Base-by-base conservation (phyloP, 495 filamentous ascomycete genomes). In the Annulohypoxylon moriforme region DNA sequence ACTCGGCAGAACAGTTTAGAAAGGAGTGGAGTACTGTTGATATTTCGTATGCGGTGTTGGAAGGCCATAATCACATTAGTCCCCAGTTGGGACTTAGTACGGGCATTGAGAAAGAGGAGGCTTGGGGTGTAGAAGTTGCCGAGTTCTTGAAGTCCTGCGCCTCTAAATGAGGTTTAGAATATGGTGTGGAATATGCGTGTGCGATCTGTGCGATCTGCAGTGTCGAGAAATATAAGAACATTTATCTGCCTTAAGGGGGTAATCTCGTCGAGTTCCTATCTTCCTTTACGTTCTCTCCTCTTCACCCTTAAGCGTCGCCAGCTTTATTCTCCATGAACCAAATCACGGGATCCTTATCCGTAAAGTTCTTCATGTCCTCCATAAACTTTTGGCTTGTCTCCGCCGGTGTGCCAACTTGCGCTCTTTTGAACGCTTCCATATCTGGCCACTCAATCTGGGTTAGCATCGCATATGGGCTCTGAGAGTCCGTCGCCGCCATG, bases 51-150 rank as follows among this genome's bases (percentile, higher is more conserved):
- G 64, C 75, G 31, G 60, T 71, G 40, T 70, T 83, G 9, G 67
- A 77, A 16, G 81, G 81, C 0, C 81, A 84, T 63, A 84, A 84
- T 61, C 82, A 84, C 66, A 80, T 84, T 18, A 82, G 78, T 62
- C 82, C 82, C 4, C 79, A 78, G 20, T 53, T 75, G 14, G 72
- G 68, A 1, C 57, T 84, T 2, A 62, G 77, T 40, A 82, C 78
- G 25, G 80, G 81, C 0, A 77, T 81, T 55, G 77, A 74, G 67
- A 70, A 71, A 24, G 82, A 80, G 24, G 82, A 84, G 69, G 75
- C 75, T 33, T 84, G 81, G 81, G 82, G 78, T 10, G 76, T 76
- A 55, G 71, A 77, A 38, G 71, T 82, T 9, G 79, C 72, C 5
- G 70, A 79, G 58, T 81, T 78, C 25, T 60, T 33, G 57, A 56